These are phyloP conservation scores for Penicillium sp. DNA, from an alignment of 2,329 filamentous ascomycete genomes.

Conservation along the genomic window DNA sequence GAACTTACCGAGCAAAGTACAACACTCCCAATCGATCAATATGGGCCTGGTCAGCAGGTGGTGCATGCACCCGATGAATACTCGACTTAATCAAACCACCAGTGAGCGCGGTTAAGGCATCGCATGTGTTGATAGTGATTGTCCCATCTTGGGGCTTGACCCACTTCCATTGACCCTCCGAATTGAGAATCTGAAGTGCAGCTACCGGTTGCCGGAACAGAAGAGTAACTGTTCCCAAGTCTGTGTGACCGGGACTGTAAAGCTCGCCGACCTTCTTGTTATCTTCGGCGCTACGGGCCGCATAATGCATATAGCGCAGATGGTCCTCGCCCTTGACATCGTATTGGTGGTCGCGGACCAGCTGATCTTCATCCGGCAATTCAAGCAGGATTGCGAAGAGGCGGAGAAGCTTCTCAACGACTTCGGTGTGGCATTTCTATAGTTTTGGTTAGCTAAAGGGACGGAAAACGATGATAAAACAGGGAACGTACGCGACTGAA, in stretches of 20 bases:
- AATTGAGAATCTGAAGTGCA: conserved; percentile 56
- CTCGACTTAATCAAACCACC: conserved; percentile 53
- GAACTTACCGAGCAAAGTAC: conserved; percentile 47
- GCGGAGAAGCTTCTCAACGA: conserved; percentile 50
- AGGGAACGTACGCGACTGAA: conserved; percentile 46
- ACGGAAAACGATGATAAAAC: not conserved
- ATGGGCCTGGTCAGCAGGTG: conserved; percentile 50
- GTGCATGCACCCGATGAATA: conserved; percentile 52
- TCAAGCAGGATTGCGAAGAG: conserved; percentile 63
- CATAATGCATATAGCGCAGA: conserved; percentile 63
- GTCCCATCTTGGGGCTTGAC: conserved; percentile 52
- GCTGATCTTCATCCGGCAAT: conserved; percentile 58
- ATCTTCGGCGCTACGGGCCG: conserved; percentile 51
- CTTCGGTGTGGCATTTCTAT: conserved; percentile 35
- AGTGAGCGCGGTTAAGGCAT: conserved; percentile 52
- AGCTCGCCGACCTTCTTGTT: conserved; percentile 48
- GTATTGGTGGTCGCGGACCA: conserved; percentile 59
- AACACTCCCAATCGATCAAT: conserved; percentile 46
- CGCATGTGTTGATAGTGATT: conserved; percentile 54
- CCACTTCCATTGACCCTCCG: conserved; percentile 52
- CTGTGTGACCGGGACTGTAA: conserved; percentile 55
- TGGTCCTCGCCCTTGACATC: conserved; percentile 60
- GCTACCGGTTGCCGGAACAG: conserved; percentile 61
- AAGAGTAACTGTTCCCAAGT: conserved; percentile 57
- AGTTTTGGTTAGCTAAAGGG: not conserved